These are phyloP conservation scores for Theobroma grandiflorum DNA, from an alignment of 441 rosid species.

Conservation along the genomic window DNA sequence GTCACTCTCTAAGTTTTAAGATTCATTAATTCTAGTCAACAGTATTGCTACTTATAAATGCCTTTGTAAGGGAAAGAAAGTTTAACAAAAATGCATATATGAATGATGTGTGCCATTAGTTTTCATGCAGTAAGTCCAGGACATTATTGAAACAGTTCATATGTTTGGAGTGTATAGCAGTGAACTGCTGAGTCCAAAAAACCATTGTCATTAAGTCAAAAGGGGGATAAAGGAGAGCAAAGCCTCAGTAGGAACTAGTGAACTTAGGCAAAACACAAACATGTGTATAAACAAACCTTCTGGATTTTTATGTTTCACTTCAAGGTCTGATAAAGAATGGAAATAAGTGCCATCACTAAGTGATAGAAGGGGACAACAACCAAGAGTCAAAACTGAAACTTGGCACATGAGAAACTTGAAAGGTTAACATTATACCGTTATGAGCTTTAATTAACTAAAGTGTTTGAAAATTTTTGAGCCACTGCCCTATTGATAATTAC, in stretches of 20 bases:
- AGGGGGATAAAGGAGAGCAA: too few species aligned
- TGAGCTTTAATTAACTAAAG: not conserved
- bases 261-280: not conserved
- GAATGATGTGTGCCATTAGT: not conserved
- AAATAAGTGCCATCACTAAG: not conserved
- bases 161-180: not conserved
- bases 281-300: not conserved
- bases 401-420: not conserved
- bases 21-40: conserved; percentile 4
- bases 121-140: not conserved
- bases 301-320: not conserved
- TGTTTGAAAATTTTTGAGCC: not conserved
- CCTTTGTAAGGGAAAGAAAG: not conserved
- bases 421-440: not conserved
- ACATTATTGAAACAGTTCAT: not conserved
- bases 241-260: not conserved
- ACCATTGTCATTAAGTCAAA: too few species aligned
- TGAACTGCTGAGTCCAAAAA: too few species aligned
- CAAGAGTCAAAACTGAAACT: conserved; percentile 16
- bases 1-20: conserved; percentile 3
- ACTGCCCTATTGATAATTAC: not conserved
- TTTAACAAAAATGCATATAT: not conserved
- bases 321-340: not conserved
- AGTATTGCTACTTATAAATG: not conserved
- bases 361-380: not conserved